These are phyloP conservation scores for Solanum virginianum DNA, from an alignment of 257 asterid species.

Conservation along the genomic window DNA sequence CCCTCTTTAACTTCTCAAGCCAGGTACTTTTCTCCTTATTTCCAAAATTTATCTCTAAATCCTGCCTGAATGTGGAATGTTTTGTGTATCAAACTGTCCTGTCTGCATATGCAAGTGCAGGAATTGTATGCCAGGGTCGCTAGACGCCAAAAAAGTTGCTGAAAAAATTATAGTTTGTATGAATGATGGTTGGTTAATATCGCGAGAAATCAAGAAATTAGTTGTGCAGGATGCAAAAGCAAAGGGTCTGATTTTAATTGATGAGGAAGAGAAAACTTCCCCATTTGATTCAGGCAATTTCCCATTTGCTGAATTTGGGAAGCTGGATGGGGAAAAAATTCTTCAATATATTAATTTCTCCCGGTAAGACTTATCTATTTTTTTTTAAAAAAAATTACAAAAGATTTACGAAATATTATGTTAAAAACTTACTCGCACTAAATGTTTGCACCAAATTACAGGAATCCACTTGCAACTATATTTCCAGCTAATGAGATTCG, in stretches of 20 bases:
- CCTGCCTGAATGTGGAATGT: too few relatives aligned
- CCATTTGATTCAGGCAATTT: conserved; percentile 53
- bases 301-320: conserved; percentile 48
- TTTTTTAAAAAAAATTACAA: background rate
- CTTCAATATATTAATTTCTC: conserved; percentile 58
- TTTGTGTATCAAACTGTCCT: background rate
- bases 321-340: conserved; percentile 20
- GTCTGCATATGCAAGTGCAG: conserved; percentile 15
- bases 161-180: conserved; percentile 59
- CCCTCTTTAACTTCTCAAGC: conserved; percentile 45
- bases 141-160: conserved; percentile 34
- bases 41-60: background rate
- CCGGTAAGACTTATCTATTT: conserved; percentile 11
- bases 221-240: conserved; percentile 55
- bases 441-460: background rate
- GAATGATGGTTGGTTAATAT: conserved; percentile 26
- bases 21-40: conserved; percentile 17
- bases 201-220: conserved; percentile 41
- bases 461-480: conserved; percentile 54
- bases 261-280: conserved; percentile 11
- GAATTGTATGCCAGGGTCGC: conserved; percentile 59
- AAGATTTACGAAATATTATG: background rate
- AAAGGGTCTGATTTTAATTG: conserved; percentile 48
- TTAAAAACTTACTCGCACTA: background rate
- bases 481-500: conserved; percentile 30